phyloP scores from a whole-genome alignment of 371 early-diverging fungal genomes.

The Mucor piriformis region DNA sequence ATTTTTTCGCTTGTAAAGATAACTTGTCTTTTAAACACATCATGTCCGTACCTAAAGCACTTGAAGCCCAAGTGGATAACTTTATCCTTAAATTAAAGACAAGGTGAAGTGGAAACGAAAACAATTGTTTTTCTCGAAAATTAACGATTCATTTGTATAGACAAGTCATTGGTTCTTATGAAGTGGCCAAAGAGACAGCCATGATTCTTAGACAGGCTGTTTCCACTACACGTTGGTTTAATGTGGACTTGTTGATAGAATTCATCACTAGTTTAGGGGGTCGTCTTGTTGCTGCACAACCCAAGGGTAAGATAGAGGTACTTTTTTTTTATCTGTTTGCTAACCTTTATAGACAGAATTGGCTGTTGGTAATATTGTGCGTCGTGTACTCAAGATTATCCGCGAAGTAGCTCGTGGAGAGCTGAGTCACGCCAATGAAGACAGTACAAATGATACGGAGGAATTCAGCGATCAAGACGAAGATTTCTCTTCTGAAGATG shows the following conservation, averaged over 20 bases:
- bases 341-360: constrained; percentile 61
- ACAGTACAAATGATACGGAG: constrained; percentile 12
- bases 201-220: constrained; percentile 79
- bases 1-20: neutral
- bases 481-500: constrained; percentile 7
- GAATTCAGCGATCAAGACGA: neutral
- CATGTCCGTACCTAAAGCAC: constrained; percentile 34
- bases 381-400: constrained; percentile 83
- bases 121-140: neutral
- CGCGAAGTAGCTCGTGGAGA: constrained; percentile 68
- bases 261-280: constrained; percentile 71
- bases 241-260: constrained; percentile 60
- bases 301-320: constrained; percentile 56
- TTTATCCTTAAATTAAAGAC: constrained; percentile 60
- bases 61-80: constrained; percentile 51
- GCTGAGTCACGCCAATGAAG: constrained; percentile 19
- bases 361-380: constrained; percentile 86
- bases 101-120: constrained; percentile 38
- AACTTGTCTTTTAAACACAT: neutral
- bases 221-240: constrained; percentile 74
- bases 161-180: constrained; percentile 76
- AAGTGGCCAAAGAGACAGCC: constrained; percentile 81
- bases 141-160: constrained; percentile 37
- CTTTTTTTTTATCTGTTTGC: neutral
- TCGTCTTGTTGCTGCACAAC: constrained; percentile 78